phyloP scores from a whole-genome alignment of 2,329 filamentous ascomycete genomes.

The Rutstroemia sp. region DNA sequence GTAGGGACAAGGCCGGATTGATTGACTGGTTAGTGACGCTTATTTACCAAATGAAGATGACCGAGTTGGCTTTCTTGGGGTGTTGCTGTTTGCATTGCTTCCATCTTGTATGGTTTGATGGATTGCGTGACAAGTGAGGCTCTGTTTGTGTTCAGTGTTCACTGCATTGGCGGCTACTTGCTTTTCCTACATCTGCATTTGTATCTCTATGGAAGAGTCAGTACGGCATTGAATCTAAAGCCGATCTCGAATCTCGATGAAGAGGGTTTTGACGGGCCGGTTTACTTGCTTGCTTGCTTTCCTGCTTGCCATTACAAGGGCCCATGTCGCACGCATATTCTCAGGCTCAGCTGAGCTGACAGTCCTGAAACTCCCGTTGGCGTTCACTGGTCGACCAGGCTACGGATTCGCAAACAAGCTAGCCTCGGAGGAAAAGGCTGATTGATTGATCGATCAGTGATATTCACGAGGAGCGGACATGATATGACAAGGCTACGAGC shows the following conservation, averaged over 20 bases:
- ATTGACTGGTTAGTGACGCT: neutral
- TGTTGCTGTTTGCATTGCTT: neutral
- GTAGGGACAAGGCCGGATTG: neutral
- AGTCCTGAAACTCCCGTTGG: neutral
- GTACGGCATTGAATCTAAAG: no score
- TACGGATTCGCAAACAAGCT: neutral
- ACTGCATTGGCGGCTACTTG: neutral
- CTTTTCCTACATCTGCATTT: neutral
- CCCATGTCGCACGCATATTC: neutral
- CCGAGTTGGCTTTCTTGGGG: neutral
- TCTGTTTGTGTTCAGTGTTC: no score
- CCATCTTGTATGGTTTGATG: neutral
- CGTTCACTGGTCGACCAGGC: neutral
- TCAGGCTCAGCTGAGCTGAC: slow-evolving; percentile 4
- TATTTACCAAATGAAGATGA: neutral
- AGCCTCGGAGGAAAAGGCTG: neutral
- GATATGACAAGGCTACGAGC: neutral
- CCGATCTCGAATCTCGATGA: no score
- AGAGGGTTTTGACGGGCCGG: no score
- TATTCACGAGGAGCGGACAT: no score
- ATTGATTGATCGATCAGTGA: no score
- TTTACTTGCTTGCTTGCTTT: neutral
- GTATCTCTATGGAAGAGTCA: no score
- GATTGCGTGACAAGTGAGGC: no score
- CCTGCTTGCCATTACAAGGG: neutral